phyloP scores from a whole-genome alignment of 805 yeast species.

The Candida sanyiensis region DNA sequence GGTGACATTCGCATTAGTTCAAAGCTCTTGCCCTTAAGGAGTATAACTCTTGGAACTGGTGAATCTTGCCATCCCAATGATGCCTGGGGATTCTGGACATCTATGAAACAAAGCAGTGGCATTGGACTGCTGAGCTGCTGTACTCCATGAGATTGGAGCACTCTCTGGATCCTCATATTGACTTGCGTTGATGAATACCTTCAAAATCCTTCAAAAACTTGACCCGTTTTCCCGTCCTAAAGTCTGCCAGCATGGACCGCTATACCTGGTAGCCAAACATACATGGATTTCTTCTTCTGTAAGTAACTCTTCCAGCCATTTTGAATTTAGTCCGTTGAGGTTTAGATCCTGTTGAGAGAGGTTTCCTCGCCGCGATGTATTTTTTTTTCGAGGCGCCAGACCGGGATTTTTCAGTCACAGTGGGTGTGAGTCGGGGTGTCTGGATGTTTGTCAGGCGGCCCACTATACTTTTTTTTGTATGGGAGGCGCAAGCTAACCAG shows the following conservation, averaged over 20 bases:
- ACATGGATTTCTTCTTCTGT: conserved; percentile 99
- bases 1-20: no score
- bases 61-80: no score
- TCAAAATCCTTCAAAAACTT: no score
- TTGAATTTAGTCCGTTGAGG: conserved; percentile 24
- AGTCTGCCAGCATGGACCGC: background rate
- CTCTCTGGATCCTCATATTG: no score
- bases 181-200: no score
- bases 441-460: conserved; percentile 9
- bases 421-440: conserved; percentile 10
- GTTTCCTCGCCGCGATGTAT: conserved; percentile 6
- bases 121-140: no score
- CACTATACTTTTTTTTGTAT: background rate
- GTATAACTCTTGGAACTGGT: no score
- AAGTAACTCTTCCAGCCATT: conserved; percentile 99
- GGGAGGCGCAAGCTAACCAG: background rate
- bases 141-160: no score
- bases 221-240: no score
- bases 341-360: conserved; percentile 6
- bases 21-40: no score
- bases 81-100: no score
- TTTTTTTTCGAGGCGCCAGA: conserved; percentile 16
- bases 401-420: conserved; percentile 5
- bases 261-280: conserved; percentile 39
- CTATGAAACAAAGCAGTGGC: no score